Evolutionary conservation across 1,284 basidiomycete species (phyloP).

Genomic region (Cystobasidium pallidum): DNA sequence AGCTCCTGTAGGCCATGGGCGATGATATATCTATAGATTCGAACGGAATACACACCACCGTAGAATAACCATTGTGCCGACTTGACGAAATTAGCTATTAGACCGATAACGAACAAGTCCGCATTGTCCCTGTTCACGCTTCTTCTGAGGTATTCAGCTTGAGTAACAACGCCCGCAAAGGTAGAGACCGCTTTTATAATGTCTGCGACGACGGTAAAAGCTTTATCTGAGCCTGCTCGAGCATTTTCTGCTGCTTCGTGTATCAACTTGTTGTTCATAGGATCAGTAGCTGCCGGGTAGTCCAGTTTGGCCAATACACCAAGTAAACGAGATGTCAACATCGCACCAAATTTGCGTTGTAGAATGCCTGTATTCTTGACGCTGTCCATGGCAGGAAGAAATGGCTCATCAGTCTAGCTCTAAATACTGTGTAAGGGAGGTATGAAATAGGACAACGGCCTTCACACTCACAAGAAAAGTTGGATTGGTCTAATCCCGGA

Average conservation of each 20-base stretch:
- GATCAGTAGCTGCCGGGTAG: slow-evolving; percentile 9
- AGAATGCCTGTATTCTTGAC: slow-evolving; percentile 33
- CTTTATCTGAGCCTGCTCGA: slow-evolving; percentile 34
- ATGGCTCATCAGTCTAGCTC: slow-evolving; percentile 2
- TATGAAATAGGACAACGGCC: not conserved
- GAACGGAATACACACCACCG: slow-evolving; percentile 16
- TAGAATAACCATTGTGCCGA: slow-evolving; percentile 39
- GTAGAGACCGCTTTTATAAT: slow-evolving; percentile 32
- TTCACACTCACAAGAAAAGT: slow-evolving; percentile 26
- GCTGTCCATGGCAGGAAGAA: not conserved
- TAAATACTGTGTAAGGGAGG: too few species aligned
- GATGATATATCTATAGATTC: not conserved
- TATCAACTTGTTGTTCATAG: slow-evolving; percentile 28
- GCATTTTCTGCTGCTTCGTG: slow-evolving; percentile 9
- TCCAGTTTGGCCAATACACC: slow-evolving; percentile 20
- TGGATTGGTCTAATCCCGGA: slow-evolving; percentile 18
- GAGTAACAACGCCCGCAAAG: slow-evolving; percentile 11
- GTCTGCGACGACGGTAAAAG: slow-evolving; percentile 31
- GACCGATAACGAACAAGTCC: slow-evolving; percentile 31
- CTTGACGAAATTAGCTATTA: slow-evolving; percentile 33
- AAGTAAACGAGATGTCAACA: slow-evolving; percentile 20
- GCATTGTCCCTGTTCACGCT: slow-evolving; percentile 17
- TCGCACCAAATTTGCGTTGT: slow-evolving; percentile 31
- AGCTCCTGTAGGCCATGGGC: too few species aligned
- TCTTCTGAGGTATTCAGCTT: slow-evolving; percentile 18